Evolutionary conservation across 1,284 basidiomycete genomes (phyloP), one percentile per base, ranked within the genome.

Genomic region (Jaminaea rosea): DNA sequence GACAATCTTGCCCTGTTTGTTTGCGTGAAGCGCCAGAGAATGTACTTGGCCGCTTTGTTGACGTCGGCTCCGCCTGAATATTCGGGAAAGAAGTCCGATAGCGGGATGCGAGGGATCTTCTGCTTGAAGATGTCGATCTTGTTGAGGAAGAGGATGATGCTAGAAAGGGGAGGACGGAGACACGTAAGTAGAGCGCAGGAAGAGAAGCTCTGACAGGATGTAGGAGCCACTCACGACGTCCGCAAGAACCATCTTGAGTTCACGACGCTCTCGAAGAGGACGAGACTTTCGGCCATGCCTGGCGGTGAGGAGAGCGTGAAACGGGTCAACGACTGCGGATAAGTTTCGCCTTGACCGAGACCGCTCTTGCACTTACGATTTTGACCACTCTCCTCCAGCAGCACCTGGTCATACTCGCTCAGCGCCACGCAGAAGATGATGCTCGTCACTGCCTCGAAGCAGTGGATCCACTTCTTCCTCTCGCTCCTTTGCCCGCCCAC

Each of bases 11-110:
- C 66, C 26, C 90, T 79, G 72, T 98, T 98, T 41, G 87, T 86
- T 75, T 94, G 89, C 78, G 92, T 94, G 65, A 96, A 97, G 60
- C 88, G 79, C 93, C 92, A 97, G 21, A 98, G 78, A 56, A 97
- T 94, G 71, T 93, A 98, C 73, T 96, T 97, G 3, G 92, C 90
- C 2, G 90, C 93, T 76, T 97, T 97, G 79, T 94, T 94, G 75
- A 96, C 88, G 69, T 96, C 91, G 7, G 85, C 76, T 0, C 92
- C 92, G 64, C 78, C 79, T 0, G 88, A 88, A 76, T 96, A 98
- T 69, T 97, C 93, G 1, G 89, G 85, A 75, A 96, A 97, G 75
- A 89, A 93, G 55, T 82, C 80, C 50, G 91, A 87, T 15, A 97
- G 78, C 2, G 91, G 91, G 29, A 62, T 61, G 47, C 56, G 56